A percentile compares a stretch with the other conserved stretches of the same genome.
phyloP scores from a whole-genome alignment of 2,329 filamentous ascomycete genomes.

The Colletotrichum lupini region DNA sequence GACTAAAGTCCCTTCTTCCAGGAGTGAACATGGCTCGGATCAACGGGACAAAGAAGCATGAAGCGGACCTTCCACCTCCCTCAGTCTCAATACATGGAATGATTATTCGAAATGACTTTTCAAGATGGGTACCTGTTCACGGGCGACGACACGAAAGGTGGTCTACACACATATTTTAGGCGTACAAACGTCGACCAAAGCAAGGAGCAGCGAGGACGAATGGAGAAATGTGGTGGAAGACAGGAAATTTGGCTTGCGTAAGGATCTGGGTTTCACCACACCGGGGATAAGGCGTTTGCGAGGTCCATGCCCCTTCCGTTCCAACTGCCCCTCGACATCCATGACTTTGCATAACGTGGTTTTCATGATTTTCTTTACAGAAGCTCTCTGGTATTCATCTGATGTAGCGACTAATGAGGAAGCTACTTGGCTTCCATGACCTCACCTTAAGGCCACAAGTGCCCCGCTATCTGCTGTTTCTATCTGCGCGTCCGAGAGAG shows the following conservation, averaged over 20 bases:
- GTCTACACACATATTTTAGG: conserved; percentile 12
- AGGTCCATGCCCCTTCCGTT: conserved; percentile 12
- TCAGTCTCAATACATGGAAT: conserved; percentile 20
- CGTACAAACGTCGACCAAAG: conserved; percentile 8
- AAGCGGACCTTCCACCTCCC: neutral
- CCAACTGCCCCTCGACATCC: conserved; percentile 1
- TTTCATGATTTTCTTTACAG: conserved; percentile 29
- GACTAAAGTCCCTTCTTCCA: conserved; percentile 10
- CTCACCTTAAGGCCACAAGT: neutral
- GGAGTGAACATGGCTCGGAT: conserved; percentile 19
- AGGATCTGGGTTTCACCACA: conserved; percentile 17
- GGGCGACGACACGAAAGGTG: conserved; percentile 16
- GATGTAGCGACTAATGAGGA: conserved; percentile 35
- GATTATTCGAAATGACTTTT: conserved; percentile 21
- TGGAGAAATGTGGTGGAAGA: neutral
- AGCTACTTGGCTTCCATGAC: conserved; percentile 15
- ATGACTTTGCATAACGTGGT: conserved; percentile 29
- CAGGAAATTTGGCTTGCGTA: conserved; percentile 18
- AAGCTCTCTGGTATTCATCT: conserved; percentile 31
- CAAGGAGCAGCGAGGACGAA: conserved; percentile 1
- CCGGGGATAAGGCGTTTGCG: conserved; percentile 24
- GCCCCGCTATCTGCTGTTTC: neutral
- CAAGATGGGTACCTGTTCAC: conserved; percentile 19
- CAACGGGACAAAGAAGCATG: conserved; percentile 11
- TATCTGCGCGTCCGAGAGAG: neutral